A percentile compares a stretch with the other conserved stretches of the same genome.
These are phyloP conservation scores for Sistotremastrum suecicum DNA, from an alignment of 768 basidiomycete genomes.

Conservation along the genomic window DNA sequence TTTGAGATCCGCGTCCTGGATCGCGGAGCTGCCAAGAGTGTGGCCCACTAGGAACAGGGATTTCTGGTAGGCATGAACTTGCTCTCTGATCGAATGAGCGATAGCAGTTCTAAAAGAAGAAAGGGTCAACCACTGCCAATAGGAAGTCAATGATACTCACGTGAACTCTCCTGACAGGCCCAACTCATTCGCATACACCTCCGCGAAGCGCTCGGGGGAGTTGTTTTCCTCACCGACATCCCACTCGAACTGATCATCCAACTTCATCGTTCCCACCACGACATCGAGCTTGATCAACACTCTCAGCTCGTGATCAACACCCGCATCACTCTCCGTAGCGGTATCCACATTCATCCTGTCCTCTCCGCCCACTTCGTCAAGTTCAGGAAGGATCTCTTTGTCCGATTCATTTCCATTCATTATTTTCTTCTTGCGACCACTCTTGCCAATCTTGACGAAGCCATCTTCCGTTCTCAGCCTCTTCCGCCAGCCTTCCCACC, in stretches of 20 bases:
- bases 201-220: conserved; percentile 87
- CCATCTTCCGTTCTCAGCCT: conserved; percentile 26
- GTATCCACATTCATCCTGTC: conserved; percentile 43
- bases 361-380: conserved; percentile 21
- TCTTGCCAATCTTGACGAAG: conserved; percentile 20
- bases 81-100: conserved; percentile 90
- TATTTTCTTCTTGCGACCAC: conserved; percentile 15
- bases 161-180: conserved; percentile 88
- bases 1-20: conserved; percentile 85
- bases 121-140: background rate
- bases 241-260: conserved; percentile 98
- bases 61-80: conserved; percentile 83
- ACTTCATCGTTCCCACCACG: conserved; percentile 81
- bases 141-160: conserved; percentile 28
- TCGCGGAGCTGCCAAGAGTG: conserved; percentile 58
- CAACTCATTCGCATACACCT: conserved; percentile 71
- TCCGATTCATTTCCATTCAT: conserved; percentile 3
- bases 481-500: conserved; percentile 68
- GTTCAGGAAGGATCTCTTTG: conserved; percentile 3
- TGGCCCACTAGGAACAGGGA: conserved; percentile 85
- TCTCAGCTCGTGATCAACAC: conserved; percentile 72
- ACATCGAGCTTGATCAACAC: conserved; percentile 95
- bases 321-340: conserved; percentile 49
- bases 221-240: conserved; percentile 70
- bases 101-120: conserved; percentile 66